Evolutionary conservation across 2,329 filamentous ascomycete species (phyloP).

Genomic region (Tolypocladium amazonense): DNA sequence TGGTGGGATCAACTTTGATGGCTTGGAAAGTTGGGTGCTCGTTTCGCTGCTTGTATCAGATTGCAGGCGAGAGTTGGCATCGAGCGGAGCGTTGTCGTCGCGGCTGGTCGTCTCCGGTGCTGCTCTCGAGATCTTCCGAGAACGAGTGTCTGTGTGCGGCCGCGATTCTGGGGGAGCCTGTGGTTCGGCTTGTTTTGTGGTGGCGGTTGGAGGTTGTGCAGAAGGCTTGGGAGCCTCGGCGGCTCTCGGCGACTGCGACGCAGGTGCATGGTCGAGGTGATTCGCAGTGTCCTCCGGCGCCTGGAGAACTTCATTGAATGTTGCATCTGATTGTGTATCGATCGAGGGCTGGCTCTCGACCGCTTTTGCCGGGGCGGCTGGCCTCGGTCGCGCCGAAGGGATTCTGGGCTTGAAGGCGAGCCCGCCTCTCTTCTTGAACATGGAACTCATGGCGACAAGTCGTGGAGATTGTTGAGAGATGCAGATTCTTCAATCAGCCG

Average conservation of each 20-base stretch:
- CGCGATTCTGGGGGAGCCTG: background rate
- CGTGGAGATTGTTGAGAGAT: background rate
- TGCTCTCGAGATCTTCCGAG: background rate
- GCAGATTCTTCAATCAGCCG: background rate
- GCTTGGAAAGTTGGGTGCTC: background rate
- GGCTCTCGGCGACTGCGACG: background rate
- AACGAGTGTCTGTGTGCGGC: background rate
- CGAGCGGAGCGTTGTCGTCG: background rate
- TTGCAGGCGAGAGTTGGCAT: background rate
- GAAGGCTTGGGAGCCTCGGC: background rate
- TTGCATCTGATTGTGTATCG: background rate
- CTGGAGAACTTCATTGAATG: background rate
- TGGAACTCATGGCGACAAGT: conserved; percentile 43
- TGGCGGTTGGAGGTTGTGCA: background rate
- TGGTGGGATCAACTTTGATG: background rate
- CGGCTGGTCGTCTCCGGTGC: no score
- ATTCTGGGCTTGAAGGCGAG: conserved; percentile 62
- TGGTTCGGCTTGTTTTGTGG: background rate
- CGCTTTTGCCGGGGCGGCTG: conserved; percentile 14
- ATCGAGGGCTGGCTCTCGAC: conserved; percentile 1
- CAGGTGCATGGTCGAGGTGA: background rate
- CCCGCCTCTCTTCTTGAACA: conserved; percentile 56
- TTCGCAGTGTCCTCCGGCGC: background rate
- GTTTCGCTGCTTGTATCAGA: background rate
- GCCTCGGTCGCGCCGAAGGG: conserved; percentile 41